These are phyloP conservation scores for Maudiozyma saulgeensis DNA, from an alignment of 805 yeast species.

Conservation along the genomic window DNA sequence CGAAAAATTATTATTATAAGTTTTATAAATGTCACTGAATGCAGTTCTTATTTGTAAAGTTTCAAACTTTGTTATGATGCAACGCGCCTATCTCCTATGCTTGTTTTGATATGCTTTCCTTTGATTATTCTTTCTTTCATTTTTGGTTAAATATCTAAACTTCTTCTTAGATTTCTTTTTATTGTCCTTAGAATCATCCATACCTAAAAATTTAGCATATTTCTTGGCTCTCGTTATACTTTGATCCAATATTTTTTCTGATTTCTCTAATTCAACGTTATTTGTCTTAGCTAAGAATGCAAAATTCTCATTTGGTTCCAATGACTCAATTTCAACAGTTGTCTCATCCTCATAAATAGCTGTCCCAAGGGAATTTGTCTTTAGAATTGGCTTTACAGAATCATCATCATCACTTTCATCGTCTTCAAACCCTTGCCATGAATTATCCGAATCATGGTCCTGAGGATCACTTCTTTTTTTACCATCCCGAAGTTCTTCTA, in stretches of 20 bases:
- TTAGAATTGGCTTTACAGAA: conserved; percentile 26
- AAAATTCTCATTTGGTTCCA: conserved; percentile 41
- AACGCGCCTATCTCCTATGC: conserved; percentile 18
- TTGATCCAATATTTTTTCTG: conserved; percentile 60
- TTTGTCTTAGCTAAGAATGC: conserved; percentile 57
- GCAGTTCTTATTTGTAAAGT: too few species aligned
- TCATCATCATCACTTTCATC: conserved; percentile 19
- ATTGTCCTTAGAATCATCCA: conserved; percentile 31
- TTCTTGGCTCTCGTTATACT: conserved; percentile 73
- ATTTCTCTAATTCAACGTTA: conserved; percentile 58
- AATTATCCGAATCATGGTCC: conserved; percentile 17
- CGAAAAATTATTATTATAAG: not conserved
- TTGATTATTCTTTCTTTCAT: conserved; percentile 59
- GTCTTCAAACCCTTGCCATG: conserved; percentile 34
- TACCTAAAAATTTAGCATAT: conserved; percentile 64
- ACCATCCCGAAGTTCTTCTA: conserved; percentile 13
- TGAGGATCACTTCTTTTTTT: conserved; percentile 3
- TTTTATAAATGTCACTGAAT: too few species aligned
- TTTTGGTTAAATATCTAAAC: conserved; percentile 77
- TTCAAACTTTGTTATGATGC: not conserved
- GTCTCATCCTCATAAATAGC: conserved; percentile 31
- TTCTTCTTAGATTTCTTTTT: conserved; percentile 43
- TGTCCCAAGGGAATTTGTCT: conserved; percentile 14
- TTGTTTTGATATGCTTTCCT: conserved; percentile 35
- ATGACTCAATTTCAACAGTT: conserved; percentile 39